Evolutionary conservation across 495 filamentous ascomycete species (phyloP).

Genomic region (Aspergillus heteromorphus): DNA sequence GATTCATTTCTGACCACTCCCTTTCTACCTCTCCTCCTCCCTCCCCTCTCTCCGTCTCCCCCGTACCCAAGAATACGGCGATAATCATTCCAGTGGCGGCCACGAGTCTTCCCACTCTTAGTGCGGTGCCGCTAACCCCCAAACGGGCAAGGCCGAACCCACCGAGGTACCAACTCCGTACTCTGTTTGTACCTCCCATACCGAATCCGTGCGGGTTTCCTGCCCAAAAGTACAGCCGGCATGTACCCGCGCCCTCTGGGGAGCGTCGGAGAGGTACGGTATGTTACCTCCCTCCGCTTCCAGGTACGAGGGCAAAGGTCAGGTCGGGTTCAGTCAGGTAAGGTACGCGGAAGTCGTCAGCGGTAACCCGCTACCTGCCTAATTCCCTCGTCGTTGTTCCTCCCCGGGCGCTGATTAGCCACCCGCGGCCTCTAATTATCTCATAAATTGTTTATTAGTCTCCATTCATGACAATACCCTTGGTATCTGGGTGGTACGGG

Average conservation of each 20-base stretch:
- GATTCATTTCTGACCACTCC: too few relatives aligned
- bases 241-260: background rate
- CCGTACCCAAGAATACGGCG: constrained; percentile 7
- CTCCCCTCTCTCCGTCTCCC: too few relatives aligned
- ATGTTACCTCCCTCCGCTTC: background rate
- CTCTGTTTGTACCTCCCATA: constrained; percentile 10
- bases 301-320: background rate
- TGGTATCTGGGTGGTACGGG: background rate
- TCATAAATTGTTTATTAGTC: background rate
- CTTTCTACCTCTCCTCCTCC: too few relatives aligned
- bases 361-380: background rate
- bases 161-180: constrained; percentile 5
- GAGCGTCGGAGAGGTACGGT: background rate
- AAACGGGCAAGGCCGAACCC: background rate
- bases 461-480: background rate
- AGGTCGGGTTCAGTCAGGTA: too few relatives aligned
- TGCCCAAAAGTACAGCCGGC: constrained; percentile 13
- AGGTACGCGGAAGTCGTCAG: too few relatives aligned
- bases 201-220: constrained; percentile 5
- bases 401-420: background rate
- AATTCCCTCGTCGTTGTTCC: background rate
- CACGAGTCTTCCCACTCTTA: constrained; percentile 19
- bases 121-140: constrained; percentile 9
- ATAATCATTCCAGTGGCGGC: constrained; percentile 20
- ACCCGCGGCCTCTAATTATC: background rate